A percentile compares a stretch with the other conserved stretches of the same genome.
Conservation (phyloP, 345 rosid genomes). For the Raphanus raphanistrum region DNA sequence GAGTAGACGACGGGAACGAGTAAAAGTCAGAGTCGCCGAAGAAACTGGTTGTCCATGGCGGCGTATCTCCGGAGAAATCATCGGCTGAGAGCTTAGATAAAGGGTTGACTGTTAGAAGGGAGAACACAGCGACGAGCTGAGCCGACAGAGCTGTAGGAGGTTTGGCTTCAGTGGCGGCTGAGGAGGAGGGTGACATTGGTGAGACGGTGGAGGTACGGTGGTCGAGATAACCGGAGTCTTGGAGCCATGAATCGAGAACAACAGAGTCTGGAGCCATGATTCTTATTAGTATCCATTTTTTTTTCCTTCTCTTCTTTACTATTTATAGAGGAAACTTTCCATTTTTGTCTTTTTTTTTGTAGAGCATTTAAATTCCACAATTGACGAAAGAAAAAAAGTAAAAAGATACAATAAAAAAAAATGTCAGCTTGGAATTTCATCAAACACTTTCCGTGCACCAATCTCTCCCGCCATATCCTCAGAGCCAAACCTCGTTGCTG, state of each 20-base stretch:
- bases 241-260: background rate
- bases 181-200: background rate
- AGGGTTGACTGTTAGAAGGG: constrained; percentile 73
- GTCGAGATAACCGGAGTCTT: background rate
- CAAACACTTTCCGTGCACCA: constrained; percentile 56
- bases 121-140: constrained; percentile 46
- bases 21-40: constrained; percentile 62
- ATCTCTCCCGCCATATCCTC: constrained; percentile 43
- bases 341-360: background rate
- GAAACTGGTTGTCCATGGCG: constrained; percentile 75
- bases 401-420: background rate
- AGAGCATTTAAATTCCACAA: background rate
- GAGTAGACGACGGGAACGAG: constrained; percentile 68
- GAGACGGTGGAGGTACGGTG: background rate
- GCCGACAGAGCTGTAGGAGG: constrained; percentile 36
- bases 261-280: background rate
- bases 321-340: background rate
- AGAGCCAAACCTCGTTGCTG: constrained; percentile 24
- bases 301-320: background rate
- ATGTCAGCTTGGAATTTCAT: constrained; percentile 61
- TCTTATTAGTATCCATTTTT: too few relatives aligned
- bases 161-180: background rate
- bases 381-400: background rate
- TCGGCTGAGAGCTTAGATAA: constrained; percentile 71
- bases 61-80: constrained; percentile 68